Conservation (phyloP, 306 rosid genomes). For the Cicer arietinum region DNA sequence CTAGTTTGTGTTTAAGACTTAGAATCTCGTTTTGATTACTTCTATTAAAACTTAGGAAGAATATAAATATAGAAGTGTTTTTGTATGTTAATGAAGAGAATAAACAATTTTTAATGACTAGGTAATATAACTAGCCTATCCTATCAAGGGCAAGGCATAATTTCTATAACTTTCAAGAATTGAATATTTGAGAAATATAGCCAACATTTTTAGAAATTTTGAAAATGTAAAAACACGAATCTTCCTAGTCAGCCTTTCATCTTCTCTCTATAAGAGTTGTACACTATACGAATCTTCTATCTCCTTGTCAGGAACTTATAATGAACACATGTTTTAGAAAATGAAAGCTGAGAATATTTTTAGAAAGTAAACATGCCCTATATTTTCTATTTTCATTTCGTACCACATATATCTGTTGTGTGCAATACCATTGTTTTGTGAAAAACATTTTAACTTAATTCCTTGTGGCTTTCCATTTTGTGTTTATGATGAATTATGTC, state of each 20-base stretch:
- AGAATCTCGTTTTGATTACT: slow-evolving; percentile 18
- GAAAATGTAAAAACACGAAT: too few species aligned
- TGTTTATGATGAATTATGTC: slow-evolving; percentile 25
- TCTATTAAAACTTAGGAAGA: slow-evolving; percentile 25
- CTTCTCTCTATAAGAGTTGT: too few species aligned
- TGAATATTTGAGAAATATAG: too few species aligned
- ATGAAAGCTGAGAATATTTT: too few species aligned
- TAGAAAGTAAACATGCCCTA: too few species aligned
- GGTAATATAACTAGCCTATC: background rate
- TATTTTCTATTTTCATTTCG: slow-evolving; percentile 25
- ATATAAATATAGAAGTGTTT: slow-evolving; percentile 12
- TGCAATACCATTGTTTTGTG: slow-evolving; percentile 10
- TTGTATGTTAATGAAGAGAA: slow-evolving; percentile 19
- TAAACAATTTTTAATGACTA: background rate
- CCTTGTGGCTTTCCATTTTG: background rate
- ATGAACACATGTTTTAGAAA: too few species aligned
- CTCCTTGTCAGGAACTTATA: too few species aligned
- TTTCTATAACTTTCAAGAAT: background rate
- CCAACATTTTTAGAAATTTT: too few species aligned
- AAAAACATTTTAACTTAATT: slow-evolving; percentile 33
- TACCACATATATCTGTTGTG: slow-evolving; percentile 25
- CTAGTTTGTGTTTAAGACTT: slow-evolving; percentile 1
- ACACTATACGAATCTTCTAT: too few species aligned
- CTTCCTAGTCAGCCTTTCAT: too few species aligned
- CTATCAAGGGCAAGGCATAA: background rate